A percentile compares a stretch with the other conserved stretches of the same genome.
Conservation (phyloP, 306 rosid genomes). For the Ziziphus jujuba region DNA sequence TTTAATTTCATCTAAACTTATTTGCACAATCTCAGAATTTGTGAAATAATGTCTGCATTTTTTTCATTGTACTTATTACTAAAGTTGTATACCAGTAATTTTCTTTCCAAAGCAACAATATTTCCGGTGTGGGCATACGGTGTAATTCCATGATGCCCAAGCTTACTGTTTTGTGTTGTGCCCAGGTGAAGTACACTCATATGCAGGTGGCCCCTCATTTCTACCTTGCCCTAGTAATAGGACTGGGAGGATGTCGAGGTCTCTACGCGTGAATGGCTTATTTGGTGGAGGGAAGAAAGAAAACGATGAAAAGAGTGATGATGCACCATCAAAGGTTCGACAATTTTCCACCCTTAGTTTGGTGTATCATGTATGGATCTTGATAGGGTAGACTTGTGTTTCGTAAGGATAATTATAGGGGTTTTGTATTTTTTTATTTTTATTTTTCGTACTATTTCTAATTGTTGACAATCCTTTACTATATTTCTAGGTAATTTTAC, state of each 20-base stretch:
- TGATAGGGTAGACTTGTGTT: neutral
- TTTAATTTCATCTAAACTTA: neutral
- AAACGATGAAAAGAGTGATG: conserved; percentile 56
- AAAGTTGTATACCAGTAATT: neutral
- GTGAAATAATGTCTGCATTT: too few species aligned
- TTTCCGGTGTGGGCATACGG: neutral
- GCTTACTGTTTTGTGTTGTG: neutral
- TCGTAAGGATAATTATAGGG: neutral
- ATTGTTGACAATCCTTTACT: too few species aligned
- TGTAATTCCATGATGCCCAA: neutral
- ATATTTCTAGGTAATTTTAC: neutral
- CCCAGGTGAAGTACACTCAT: conserved; percentile 22
- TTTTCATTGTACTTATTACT: too few species aligned
- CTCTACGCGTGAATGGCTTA: conserved; percentile 48
- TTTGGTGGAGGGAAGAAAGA: conserved; percentile 83
- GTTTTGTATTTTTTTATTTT: too few species aligned
- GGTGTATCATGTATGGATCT: neutral
- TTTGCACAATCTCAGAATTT: neutral
- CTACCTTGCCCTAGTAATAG: conserved; percentile 20
- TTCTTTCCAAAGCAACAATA: neutral
- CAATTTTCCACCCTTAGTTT: neutral
- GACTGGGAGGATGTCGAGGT: conserved; percentile 22
- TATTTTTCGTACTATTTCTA: too few species aligned
- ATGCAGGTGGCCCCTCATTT: conserved; percentile 12
- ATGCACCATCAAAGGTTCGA: conserved; percentile 67